Evolutionary conservation across 768 basidiomycete species (phyloP).

Genomic region (Auricularia sp.): DNA sequence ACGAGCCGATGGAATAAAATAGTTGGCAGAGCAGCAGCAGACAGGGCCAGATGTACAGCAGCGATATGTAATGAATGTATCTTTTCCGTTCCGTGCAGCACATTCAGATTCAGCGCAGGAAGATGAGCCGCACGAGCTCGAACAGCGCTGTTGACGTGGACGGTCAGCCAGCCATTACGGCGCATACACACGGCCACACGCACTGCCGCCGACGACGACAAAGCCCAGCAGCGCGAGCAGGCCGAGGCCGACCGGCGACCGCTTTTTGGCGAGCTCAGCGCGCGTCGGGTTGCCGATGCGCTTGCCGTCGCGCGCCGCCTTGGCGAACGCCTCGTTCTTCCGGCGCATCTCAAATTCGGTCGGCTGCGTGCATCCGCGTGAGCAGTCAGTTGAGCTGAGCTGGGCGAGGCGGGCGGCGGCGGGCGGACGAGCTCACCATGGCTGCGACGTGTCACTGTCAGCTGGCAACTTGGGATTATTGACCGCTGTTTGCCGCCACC

Average conservation of each 20-base stretch:
- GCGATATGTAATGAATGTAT: neutral
- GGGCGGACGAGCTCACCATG: too few relatives aligned
- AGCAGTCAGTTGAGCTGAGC: too few relatives aligned
- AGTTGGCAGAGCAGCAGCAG: neutral
- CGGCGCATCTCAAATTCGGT: conserved; percentile 76
- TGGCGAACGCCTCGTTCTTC: conserved; percentile 72
- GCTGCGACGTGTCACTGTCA: too few relatives aligned
- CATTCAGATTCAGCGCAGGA: conserved; percentile 35
- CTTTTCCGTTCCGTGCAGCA: too few relatives aligned
- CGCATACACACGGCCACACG: conserved; percentile 15
- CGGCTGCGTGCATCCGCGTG: conserved; percentile 33
- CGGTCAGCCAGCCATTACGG: neutral
- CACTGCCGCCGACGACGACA: conserved; percentile 73
- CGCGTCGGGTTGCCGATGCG: conserved; percentile 63
- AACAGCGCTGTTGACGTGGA: conserved; percentile 49
- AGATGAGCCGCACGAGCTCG: conserved; percentile 55
- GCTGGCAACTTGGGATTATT: too few relatives aligned
- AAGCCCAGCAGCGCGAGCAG: conserved; percentile 66
- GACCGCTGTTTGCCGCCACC: too few relatives aligned
- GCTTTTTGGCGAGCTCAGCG: conserved; percentile 58
- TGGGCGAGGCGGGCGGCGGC: too few relatives aligned
- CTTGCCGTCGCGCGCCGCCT: conserved; percentile 62
- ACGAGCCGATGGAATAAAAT: neutral
- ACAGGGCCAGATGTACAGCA: neutral
- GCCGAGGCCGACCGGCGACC: conserved; percentile 66